Evolutionary conservation across 2,329 filamentous ascomycete species (phyloP), one percentile per base, ranked within the genome.

Genomic region (Apiospora sp.): DNA sequence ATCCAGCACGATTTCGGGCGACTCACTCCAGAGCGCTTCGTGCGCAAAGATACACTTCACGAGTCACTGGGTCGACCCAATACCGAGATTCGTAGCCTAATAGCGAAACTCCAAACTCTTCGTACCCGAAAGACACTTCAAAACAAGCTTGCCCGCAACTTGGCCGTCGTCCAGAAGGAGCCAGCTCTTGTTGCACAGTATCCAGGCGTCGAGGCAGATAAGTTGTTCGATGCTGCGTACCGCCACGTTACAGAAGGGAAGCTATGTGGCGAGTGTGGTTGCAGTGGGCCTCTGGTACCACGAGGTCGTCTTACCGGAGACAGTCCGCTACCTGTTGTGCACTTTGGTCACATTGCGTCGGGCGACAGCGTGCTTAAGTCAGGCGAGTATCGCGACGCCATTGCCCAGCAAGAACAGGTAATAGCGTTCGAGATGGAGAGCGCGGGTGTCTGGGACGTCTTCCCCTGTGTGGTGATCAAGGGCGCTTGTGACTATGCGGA

Each of bases 311-410:
- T n/a, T n/a, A n/a, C n/a, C n/a, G n/a, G n/a, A n/a, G n/a, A n/a
- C n/a, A n/a, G n/a, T n/a, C n/a, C n/a, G n/a, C n/a, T n/a, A n/a
- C 80, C 80, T 44, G 72, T 14, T 0, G 72, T 86, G 0, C 81
- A 84, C 67, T 75, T 85, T 43, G 84, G 84, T 0, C 70, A 74
- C 0, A 79, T 86, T 2, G 84, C 79, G 4, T 85, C 83, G 0
- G 83, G 80, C 19, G 80, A 86, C 68, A 78, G 77, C 1, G 82
- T 86, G 1, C 82, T 87, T 73, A 84, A 83, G 61, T 81, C 81
- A 16, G 82, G 80, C 1, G 67, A 75, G 16, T 74, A 81, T 22
- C 80, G 84, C 16, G 84, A 86, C 70, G 19, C 34, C 0, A 76
- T 85, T 24, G 79, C 82, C 7, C 49, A 71, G 13, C 19, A 72